A percentile compares a stretch with the other conserved stretches of the same genome.
Conservation (phyloP, 805 yeast genomes). For the Yueomyces sp. region DNA sequence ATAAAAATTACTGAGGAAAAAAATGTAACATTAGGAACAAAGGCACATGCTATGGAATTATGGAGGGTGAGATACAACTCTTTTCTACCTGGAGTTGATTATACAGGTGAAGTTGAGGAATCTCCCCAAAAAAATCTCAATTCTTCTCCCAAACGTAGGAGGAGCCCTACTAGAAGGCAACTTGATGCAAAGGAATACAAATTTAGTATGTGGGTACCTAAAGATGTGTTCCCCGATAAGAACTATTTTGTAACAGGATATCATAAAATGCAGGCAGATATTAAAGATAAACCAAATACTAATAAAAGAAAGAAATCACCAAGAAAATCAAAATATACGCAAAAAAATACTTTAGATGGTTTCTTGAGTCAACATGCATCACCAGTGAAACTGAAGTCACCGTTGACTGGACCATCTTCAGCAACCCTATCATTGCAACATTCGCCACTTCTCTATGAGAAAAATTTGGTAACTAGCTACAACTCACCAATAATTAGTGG, state of each 20-base stretch:
- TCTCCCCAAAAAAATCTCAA: not conserved
- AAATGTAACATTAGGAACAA: slow-evolving; percentile 1
- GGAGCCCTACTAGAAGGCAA: slow-evolving; percentile 12
- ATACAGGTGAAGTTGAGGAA: not conserved
- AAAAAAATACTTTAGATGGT: slow-evolving; percentile 15
- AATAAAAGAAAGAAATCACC: slow-evolving; percentile 2
- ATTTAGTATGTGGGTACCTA: slow-evolving; percentile 13
- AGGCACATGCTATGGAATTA: slow-evolving; percentile 5
- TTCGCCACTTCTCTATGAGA: too few relatives aligned
- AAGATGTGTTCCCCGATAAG: slow-evolving; percentile 8
- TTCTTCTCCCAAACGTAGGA: not conserved
- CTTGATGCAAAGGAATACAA: slow-evolving; percentile 6
- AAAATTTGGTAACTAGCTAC: too few relatives aligned
- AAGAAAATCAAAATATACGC: slow-evolving; percentile 5
- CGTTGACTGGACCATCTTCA: not conserved
- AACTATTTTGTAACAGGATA: slow-evolving; percentile 8
- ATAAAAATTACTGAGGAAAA: slow-evolving; percentile 14
- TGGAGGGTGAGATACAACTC: slow-evolving; percentile 16
- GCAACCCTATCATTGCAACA: not conserved
- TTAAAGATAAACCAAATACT: not conserved
- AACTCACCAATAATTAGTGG: too few relatives aligned
- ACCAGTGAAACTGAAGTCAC: slow-evolving; percentile 5
- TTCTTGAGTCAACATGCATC: slow-evolving; percentile 14
- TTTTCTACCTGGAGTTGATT: slow-evolving; percentile 4
- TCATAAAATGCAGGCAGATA: not conserved